phyloP scores from a whole-genome alignment of 768 basidiomycete species.

The Dacryopinax primogenitus region DNA sequence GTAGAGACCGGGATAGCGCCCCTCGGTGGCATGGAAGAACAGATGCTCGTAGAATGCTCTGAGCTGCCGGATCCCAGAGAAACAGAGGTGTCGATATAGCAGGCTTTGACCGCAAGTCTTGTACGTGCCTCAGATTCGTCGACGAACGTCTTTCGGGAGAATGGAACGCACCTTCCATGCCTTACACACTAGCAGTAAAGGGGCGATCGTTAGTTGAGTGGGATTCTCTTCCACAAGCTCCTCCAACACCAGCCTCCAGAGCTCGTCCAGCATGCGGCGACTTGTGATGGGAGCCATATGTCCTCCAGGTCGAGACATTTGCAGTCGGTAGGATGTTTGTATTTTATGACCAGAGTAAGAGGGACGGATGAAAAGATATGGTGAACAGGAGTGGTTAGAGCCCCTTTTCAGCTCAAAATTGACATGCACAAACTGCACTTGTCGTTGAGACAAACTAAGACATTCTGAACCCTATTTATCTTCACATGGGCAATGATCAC shows the following conservation, averaged over 20 bases:
- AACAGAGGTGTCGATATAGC: not conserved
- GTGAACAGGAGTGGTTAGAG: not conserved
- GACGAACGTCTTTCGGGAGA: not conserved
- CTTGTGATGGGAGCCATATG: not conserved
- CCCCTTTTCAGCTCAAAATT: not conserved
- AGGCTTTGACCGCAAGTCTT: not conserved
- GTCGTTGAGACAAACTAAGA: no score
- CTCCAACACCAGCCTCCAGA: conserved; percentile 1
- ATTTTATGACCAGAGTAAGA: not conserved
- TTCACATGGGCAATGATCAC: no score
- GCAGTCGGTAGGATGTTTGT: not conserved
- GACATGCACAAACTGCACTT: not conserved
- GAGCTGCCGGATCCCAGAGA: not conserved
- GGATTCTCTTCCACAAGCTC: not conserved
- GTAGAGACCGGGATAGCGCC: not conserved
- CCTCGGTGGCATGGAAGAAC: not conserved
- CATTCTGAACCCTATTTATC: no score
- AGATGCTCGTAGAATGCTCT: conserved; percentile 1
- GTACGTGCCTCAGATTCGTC: not conserved
- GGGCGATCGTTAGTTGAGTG: not conserved
- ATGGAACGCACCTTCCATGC: not conserved
- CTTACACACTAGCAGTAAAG: not conserved
- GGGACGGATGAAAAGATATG: not conserved
- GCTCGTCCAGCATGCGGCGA: not conserved
- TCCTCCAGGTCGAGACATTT: not conserved